These are phyloP conservation scores for Fistulifera pelliculosa DNA, from an alignment of 108 stramenopile genomes.

Conservation along the genomic window DNA sequence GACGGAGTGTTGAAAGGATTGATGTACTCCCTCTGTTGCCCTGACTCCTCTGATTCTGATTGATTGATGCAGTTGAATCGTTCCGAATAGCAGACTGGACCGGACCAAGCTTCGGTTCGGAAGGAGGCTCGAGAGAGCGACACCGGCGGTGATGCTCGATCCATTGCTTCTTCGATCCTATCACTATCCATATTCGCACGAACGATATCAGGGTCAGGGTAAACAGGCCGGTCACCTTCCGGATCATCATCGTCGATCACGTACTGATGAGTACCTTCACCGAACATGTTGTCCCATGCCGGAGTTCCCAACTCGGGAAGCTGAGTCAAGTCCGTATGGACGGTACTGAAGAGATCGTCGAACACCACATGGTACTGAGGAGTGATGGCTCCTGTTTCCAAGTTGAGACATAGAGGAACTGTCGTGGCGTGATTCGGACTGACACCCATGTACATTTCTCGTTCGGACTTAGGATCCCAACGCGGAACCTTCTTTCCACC, in stretches of 20 bases:
- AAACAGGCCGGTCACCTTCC: no score
- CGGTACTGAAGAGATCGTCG: slow-evolving; percentile 21
- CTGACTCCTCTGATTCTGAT: no score
- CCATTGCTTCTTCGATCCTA: no score
- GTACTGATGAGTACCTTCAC: slow-evolving; percentile 11
- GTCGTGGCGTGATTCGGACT: slow-evolving; percentile 12
- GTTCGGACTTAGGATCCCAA: slow-evolving; percentile 16
- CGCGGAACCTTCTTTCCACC: slow-evolving; percentile 27
- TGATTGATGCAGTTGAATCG: no score
- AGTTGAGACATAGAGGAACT: slow-evolving; percentile 24
- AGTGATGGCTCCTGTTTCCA: slow-evolving; percentile 8
- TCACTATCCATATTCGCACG: no score
- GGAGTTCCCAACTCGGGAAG: slow-evolving; percentile 12
- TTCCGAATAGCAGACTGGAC: no score
- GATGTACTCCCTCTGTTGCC: no score
- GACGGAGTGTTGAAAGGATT: no score
- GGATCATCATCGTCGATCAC: slow-evolving; percentile 19
- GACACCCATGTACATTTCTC: slow-evolving; percentile 7
- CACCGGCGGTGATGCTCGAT: no score
- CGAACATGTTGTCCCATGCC: slow-evolving; percentile 21
- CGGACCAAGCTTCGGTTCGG: no score
- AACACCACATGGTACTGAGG: slow-evolving; percentile 26
- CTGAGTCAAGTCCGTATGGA: neutral
- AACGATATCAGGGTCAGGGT: no score
- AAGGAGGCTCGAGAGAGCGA: no score